Conservation (phyloP, 441 rosid genomes). For the Codiaeum variegatum region DNA sequence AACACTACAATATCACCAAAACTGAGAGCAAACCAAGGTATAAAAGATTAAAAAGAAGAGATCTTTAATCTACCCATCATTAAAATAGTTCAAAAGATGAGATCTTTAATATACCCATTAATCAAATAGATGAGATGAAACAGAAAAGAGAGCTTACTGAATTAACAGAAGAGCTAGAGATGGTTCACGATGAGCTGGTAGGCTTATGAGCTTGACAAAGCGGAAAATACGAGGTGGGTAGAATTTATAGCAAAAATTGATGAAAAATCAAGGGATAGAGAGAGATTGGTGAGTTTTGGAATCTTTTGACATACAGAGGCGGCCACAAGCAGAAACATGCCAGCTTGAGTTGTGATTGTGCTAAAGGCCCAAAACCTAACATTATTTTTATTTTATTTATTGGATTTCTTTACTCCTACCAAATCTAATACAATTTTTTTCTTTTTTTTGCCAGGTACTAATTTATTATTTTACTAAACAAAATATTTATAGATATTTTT, state of each 20-base stretch:
- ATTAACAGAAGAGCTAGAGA: not conserved
- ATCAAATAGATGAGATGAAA: too few species aligned
- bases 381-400: not conserved
- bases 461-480: too few species aligned
- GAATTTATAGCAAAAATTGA: not conserved
- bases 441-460: too few species aligned
- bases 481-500: too few species aligned
- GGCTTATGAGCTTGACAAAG: not conserved
- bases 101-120: not conserved
- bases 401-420: too few species aligned
- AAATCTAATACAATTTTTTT: too few species aligned
- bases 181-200: not conserved
- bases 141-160: conserved; percentile 8
- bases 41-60: not conserved
- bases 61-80: not conserved
- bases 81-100: not conserved
- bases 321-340: not conserved
- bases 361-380: not conserved
- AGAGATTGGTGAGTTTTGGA: conserved; percentile 24
- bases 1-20: not conserved
- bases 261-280: not conserved
- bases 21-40: not conserved
- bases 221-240: not conserved
- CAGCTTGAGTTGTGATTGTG: not conserved
- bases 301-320: conserved; percentile 16